Evolutionary conservation across 2,329 filamentous ascomycete species (phyloP).

Genomic region (Arthrocladium fulminans): DNA sequence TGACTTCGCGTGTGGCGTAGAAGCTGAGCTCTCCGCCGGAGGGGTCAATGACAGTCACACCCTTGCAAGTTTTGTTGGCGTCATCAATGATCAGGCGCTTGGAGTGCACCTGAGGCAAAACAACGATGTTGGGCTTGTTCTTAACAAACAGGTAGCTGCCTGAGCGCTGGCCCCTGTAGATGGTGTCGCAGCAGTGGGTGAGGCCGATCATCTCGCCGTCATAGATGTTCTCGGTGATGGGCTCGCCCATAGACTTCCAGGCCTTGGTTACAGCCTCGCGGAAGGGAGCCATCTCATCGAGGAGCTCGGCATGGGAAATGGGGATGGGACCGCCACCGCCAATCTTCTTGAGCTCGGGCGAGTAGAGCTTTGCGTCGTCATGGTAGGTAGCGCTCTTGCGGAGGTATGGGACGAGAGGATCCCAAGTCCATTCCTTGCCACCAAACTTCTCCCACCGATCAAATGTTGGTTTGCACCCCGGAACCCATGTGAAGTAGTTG

Average conservation of each 20-base stretch:
- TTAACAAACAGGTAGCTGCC: conserved; percentile 44
- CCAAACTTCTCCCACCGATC: conserved; percentile 42
- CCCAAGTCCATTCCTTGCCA: conserved; percentile 48
- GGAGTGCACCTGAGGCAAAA: conserved; percentile 41
- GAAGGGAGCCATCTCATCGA: conserved; percentile 45
- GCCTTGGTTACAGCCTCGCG: conserved; percentile 35
- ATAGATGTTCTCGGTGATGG: conserved; percentile 47
- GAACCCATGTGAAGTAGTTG: conserved; percentile 59
- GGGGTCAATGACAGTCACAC: conserved; percentile 40
- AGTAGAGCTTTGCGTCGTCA: conserved; percentile 43
- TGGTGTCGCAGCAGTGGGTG: conserved; percentile 45
- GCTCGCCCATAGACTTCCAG: conserved; percentile 46
- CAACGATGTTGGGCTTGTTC: conserved; percentile 48
- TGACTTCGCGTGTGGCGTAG: conserved; percentile 46
- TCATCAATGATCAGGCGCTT: conserved; percentile 48
- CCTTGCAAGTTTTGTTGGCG: conserved; percentile 33
- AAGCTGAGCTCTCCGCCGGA: conserved; percentile 38
- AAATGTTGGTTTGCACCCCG: conserved; percentile 49
- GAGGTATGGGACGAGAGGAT: conserved; percentile 43
- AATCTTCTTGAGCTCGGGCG: conserved; percentile 42
- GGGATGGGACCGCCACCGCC: conserved; percentile 45
- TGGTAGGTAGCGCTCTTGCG: conserved; percentile 51
- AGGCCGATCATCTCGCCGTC: conserved; percentile 48
- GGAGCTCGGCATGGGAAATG: conserved; percentile 47
- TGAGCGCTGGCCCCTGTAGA: conserved; percentile 50